Base-by-base conservation (phyloP, 2,329 filamentous ascomycete species). In the Hawksworthiomyces lignivorus region DNA sequence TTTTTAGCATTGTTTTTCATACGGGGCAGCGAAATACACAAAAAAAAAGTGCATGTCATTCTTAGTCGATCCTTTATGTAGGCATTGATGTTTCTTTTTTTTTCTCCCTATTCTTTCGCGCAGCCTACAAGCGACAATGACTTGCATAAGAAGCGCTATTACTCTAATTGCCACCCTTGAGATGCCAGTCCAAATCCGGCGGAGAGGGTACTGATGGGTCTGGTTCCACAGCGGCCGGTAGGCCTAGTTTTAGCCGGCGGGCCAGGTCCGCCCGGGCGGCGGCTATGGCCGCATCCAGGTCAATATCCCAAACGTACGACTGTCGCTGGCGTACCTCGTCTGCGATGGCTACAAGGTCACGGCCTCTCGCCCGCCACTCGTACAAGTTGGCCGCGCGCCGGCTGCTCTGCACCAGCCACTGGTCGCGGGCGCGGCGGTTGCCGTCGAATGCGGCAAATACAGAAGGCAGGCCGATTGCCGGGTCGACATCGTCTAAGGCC, bases 381-480 rank as follows among this genome's bases (percentile, higher is more conserved):
- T 73, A 71, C 11, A 70, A 44, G 41, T 61, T 54, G 0, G 52
- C 69, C 15, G 62, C 62, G 14, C 70, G 59, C 31, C 62, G 62
- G 43, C 73, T 77, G 37, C 64, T 75, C 5, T 62, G 56, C 0
- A 76, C 70, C 0, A 76, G 54, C 53, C 63, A 65, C 44, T 74
- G 69, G 8, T 63, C 67, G 8, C 73, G 56, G 9, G 68, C 62
- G 4, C 73, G 59, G 1, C 77, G 60, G 4, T 68, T 57, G 9
- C 54, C 56, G 47, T 79, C 72, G 33, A 72, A 79, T 0, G 65
- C 66, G n/a, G 59, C 57, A 34, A 80, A 75, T 0, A 62, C 74
- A 0, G 58, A 60, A 6, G 63, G 56, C 0, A 72, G 54, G 7
- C 70, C 62, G 0, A 51, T 43, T 0, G 50, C 45, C 10, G 62